A percentile compares a stretch with the other conserved stretches of the same genome.
phyloP scores from a whole-genome alignment of 2,329 filamentous ascomycete species.

The Penicillium sp. region DNA sequence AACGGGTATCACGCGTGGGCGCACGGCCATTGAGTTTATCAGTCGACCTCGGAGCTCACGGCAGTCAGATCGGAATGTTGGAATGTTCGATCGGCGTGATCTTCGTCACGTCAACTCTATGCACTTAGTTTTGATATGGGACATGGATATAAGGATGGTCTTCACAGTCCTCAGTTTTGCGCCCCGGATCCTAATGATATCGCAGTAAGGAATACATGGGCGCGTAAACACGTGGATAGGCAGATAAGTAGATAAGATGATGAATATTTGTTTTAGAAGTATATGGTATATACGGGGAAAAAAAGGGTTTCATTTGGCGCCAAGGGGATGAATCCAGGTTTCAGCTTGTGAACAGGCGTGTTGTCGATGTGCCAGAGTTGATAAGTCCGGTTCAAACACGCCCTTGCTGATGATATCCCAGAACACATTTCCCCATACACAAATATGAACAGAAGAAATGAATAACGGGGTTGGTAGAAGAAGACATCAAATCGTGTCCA shows the following conservation, averaged over 20 bases:
- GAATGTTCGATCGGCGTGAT: conserved; percentile 23
- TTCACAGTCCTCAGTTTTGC: neutral
- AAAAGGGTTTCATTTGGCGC: conserved; percentile 13
- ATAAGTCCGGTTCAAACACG: neutral
- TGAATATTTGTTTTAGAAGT: neutral
- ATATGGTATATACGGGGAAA: neutral
- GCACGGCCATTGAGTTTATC: conserved; percentile 19
- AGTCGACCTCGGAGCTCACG: conserved; percentile 19
- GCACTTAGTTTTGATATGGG: neutral
- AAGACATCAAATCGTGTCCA: conserved; percentile 34
- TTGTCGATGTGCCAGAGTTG: neutral
- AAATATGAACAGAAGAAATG: conserved; percentile 25
- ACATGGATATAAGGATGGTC: neutral
- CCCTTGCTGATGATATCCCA: neutral
- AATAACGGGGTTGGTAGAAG: conserved; percentile 18
- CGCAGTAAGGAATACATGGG: neutral
- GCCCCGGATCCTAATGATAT: neutral
- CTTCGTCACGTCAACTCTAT: conserved; percentile 11
- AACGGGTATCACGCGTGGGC: conserved; percentile 17
- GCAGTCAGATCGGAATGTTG: conserved; percentile 19
- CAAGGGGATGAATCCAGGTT: neutral
- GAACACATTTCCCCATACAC: neutral
- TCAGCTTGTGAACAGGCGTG: neutral
- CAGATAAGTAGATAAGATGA: neutral
- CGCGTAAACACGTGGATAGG: neutral